Evolutionary conservation across 192 early-diverging fungal genomes (phyloP).

Genomic region (Geranomyces michiganensis): DNA sequence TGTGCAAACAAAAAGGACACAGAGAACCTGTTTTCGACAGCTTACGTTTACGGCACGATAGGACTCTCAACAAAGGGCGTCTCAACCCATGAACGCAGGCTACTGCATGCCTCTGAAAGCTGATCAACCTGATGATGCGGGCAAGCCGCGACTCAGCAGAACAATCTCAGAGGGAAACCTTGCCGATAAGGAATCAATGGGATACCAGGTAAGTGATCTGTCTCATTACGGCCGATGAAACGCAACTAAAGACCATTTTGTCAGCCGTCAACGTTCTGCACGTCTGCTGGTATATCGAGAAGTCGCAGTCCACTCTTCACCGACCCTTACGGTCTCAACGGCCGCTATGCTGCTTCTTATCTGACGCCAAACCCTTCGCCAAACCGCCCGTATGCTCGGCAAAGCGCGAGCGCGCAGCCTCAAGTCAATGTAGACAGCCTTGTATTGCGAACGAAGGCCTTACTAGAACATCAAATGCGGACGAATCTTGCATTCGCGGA

Average conservation of each 20-base stretch:
- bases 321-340: too few species aligned
- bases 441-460: conserved; percentile 21
- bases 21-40: too few species aligned
- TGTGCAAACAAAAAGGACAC: too few species aligned
- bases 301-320: too few species aligned
- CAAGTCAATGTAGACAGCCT: conserved; percentile 10
- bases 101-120: conserved; percentile 24
- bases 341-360: neutral
- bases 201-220: too few species aligned
- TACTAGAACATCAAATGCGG: conserved; percentile 39
- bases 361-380: conserved; percentile 2
- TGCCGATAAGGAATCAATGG: neutral
- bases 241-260: too few species aligned
- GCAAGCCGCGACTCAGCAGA: conserved; percentile 6
- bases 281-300: too few species aligned
- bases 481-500: conserved; percentile 37
- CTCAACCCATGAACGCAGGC: neutral
- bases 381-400: neutral
- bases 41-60: too few species aligned
- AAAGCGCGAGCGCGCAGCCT: neutral
- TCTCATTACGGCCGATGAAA: too few species aligned
- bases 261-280: too few species aligned
- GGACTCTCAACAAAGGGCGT: neutral
- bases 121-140: neutral
- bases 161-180: conserved; percentile 11